A percentile compares a stretch with the other conserved stretches of the same genome.
These are phyloP conservation scores for Suillus paluster DNA, from an alignment of 768 basidiomycete species.

Conservation along the genomic window DNA sequence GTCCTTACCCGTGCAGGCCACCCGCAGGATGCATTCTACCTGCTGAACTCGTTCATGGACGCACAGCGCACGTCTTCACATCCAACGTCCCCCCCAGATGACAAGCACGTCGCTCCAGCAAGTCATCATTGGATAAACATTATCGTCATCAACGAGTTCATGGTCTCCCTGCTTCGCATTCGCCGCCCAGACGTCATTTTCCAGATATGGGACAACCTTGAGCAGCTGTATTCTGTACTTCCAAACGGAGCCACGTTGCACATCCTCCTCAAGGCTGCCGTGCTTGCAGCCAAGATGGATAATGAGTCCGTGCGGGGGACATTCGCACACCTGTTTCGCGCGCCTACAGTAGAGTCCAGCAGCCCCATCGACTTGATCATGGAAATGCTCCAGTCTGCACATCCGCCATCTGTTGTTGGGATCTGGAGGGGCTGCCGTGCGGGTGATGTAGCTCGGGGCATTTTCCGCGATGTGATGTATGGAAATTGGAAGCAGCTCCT, in stretches of 20 bases:
- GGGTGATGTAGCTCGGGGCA: conserved; percentile 49
- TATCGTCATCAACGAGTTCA: conserved; percentile 46
- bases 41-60: conserved; percentile 48
- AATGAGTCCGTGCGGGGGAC: conserved; percentile 55
- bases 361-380: conserved; percentile 33
- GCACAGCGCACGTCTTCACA: conserved; percentile 21
- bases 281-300: conserved; percentile 55
- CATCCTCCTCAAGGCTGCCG: conserved; percentile 63
- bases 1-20: conserved; percentile 48
- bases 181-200: conserved; percentile 68
- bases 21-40: conserved; percentile 51
- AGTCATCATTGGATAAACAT: conserved; percentile 22
- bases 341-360: conserved; percentile 14
- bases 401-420: conserved; percentile 36
- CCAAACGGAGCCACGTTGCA: conserved; percentile 62
- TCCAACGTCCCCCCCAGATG: conserved; percentile 11
- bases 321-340: conserved; percentile 45
- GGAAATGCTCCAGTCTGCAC: conserved; percentile 28
- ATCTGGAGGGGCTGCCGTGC: conserved; percentile 53
- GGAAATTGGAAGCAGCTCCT: conserved; percentile 56
- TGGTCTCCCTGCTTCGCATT: conserved; percentile 51
- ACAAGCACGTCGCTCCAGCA: background rate
- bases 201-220: conserved; percentile 70
- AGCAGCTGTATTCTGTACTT: conserved; percentile 55
- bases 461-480: conserved; percentile 62